Evolutionary conservation across 768 basidiomycete species (phyloP).

Genomic region (Mycena maculata): DNA sequence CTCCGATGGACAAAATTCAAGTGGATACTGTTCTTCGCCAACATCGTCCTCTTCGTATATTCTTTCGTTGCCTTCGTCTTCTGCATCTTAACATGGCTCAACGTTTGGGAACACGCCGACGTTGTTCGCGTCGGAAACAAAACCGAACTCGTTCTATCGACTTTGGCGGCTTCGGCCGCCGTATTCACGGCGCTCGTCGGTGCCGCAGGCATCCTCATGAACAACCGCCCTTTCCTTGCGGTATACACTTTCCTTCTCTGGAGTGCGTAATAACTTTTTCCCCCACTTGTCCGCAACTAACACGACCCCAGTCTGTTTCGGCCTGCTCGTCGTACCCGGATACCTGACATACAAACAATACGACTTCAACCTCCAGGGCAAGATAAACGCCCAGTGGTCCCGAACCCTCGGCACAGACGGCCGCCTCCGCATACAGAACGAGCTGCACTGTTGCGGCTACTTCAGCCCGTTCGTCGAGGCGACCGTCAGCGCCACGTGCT

Average conservation of each 20-base stretch:
- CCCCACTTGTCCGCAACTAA: too few relatives aligned
- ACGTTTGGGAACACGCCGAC: conserved; percentile 76
- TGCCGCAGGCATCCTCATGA: conserved; percentile 84
- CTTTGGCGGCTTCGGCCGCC: conserved; percentile 68
- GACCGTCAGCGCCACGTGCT: conserved; percentile 79
- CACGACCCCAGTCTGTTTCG: conserved; percentile 59
- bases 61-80: conserved; percentile 71
- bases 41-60: conserved; percentile 68
- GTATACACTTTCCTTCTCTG: conserved; percentile 82
- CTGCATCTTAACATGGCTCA: conserved; percentile 81
- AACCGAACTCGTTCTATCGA: conserved; percentile 76
- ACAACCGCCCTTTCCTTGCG: conserved; percentile 86
- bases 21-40: conserved; percentile 79
- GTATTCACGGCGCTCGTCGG: conserved; percentile 77
- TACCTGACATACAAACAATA: conserved; percentile 82
- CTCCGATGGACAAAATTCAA: conserved; percentile 89
- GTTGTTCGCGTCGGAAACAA: conserved; percentile 78
- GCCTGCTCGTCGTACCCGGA: conserved; percentile 76
- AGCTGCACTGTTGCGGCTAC: conserved; percentile 84
- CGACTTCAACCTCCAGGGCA: conserved; percentile 85
- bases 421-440: conserved; percentile 77
- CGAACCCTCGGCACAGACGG: conserved; percentile 67
- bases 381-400: conserved; percentile 84
- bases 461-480: conserved; percentile 85
- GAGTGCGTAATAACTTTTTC: conserved; percentile 39